phyloP scores from a whole-genome alignment of 2,329 filamentous ascomycete genomes.

The Exutisphaerella laricina region DNA sequence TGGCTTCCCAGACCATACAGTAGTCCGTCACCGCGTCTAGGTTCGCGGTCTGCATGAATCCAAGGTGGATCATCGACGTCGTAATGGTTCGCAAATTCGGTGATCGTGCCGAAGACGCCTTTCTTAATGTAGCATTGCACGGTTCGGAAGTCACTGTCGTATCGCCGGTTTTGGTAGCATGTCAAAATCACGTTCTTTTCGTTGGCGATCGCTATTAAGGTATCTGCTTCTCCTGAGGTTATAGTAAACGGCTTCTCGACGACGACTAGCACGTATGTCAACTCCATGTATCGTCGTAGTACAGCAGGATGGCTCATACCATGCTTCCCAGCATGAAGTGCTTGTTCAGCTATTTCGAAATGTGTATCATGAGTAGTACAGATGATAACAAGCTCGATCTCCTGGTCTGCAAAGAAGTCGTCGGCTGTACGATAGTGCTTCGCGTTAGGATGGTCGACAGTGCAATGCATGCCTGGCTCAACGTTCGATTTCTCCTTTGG shows the following conservation, averaged over 20 bases:
- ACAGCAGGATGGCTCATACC: constrained; percentile 26
- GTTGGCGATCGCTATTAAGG: constrained; percentile 31
- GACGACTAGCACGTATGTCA: constrained; percentile 27
- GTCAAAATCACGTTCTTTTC: constrained; percentile 32
- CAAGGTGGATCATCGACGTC: constrained; percentile 40
- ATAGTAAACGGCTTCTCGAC: constrained; percentile 39
- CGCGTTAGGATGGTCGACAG: constrained; percentile 43
- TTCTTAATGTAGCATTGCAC: constrained; percentile 26
- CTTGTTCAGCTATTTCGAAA: constrained; percentile 31
- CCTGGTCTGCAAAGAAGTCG: constrained; percentile 33
- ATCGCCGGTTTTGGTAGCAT: constrained; percentile 37
- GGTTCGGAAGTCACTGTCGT: constrained; percentile 38
- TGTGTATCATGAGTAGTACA: constrained; percentile 33
- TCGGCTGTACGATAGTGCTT: constrained; percentile 33
- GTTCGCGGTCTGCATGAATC: constrained; percentile 33
- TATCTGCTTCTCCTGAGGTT: constrained; percentile 31
- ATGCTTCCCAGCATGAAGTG: constrained; percentile 34
- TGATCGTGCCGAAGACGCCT: constrained; percentile 28
- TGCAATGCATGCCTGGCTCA: constrained; percentile 41
- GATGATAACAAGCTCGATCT: constrained; percentile 36
- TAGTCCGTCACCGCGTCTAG: constrained; percentile 39
- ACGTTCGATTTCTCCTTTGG: constrained; percentile 28
- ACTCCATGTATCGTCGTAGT: not conserved
- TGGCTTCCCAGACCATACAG: constrained; percentile 41
- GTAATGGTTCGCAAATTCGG: constrained; percentile 35